Evolutionary conservation across 2,329 filamentous ascomycete species (phyloP), one percentile per base, ranked within the genome.

Genomic region (Madurella mycetomatis): DNA sequence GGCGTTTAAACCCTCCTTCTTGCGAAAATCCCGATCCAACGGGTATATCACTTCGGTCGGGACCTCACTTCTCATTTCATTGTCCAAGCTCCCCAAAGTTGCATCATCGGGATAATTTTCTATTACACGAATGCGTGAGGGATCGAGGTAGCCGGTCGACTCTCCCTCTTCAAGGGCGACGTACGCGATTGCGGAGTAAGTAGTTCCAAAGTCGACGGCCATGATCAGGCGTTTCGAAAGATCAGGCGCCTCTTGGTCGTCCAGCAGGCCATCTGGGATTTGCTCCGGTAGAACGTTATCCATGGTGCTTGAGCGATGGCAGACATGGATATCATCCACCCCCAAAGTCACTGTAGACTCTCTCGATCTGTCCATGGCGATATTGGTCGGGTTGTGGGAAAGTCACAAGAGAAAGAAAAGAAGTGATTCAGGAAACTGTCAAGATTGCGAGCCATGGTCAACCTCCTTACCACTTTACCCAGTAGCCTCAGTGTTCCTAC

Each of bases 1-100:
- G 7, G 17, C 48, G 15, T 39, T 39, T 42, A 54, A 47, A n/a
- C 51, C 43, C n/a, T 43, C 47, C 40, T 44, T 54, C 37, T 50
- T 40, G 39, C 56, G 56, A 37, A 58, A 56, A 9, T 54, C 15
- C 8, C 46, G 41, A 19, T 55, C 53, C 17, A 56, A 39, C 1
- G 58, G 58, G 25, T 60, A 60, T 19, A 60, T 58, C 12, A 58
- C 47, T 46, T 60, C 58, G 11, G 55, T 58, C 18, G 53, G 58
- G 9, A 60, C 58, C 31, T 60, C 47, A 17, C 51, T 55, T 31
- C 54, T 42, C 58, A 60, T 58, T 25, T 47, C 49, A 25, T 52
- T 47, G 37, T 44, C 53, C 15, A 51, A 30, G 19, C 41, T 41
- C 5, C 44, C 37, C 5, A 39, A 45, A 44, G 55, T 53, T 11